phyloP scores from a whole-genome alignment of 805 yeast species.

The Saccharomycopsis schoenii region DNA sequence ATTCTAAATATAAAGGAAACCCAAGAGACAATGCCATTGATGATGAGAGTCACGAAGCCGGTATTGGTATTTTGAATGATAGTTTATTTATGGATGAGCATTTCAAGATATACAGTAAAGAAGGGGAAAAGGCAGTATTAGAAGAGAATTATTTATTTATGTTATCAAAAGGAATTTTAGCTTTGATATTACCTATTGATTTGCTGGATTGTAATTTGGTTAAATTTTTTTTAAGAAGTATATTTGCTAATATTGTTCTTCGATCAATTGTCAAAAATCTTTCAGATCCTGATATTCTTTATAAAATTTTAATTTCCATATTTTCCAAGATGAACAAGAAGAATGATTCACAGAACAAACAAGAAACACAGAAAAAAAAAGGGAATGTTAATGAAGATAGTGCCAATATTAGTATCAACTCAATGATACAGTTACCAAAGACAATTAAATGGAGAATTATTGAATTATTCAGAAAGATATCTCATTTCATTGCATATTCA shows the following conservation, averaged over 20 bases:
- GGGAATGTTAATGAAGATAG: background rate
- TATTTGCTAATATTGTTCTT: conserved; percentile 35
- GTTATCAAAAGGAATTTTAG: conserved; percentile 28
- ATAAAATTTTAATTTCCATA: conserved; percentile 29
- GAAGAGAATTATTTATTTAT: conserved; percentile 29
- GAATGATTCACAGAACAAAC: background rate
- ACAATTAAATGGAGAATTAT: conserved; percentile 16
- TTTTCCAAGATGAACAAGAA: background rate
- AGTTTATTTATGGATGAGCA: background rate
- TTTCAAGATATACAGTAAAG: background rate
- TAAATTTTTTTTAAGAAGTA: conserved; percentile 28
- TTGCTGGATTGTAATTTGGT: conserved; percentile 32
- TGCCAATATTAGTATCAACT: background rate
- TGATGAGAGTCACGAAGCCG: background rate
- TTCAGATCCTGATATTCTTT: conserved; percentile 42
- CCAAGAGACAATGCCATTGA: background rate
- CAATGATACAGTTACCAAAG: conserved; percentile 5
- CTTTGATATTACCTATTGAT: conserved; percentile 31
- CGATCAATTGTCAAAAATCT: conserved; percentile 34
- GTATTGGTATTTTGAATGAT: background rate
- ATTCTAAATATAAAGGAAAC: background rate
- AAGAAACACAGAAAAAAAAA: background rate
- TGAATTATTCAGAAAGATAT: conserved; percentile 6
- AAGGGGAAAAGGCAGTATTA: background rate
- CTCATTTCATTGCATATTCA: conserved; percentile 17